Evolutionary conservation across 129 eudicot species (phyloP), one percentile per base, ranked within the genome.

Genomic region (Centrapalus pauciflorus): DNA sequence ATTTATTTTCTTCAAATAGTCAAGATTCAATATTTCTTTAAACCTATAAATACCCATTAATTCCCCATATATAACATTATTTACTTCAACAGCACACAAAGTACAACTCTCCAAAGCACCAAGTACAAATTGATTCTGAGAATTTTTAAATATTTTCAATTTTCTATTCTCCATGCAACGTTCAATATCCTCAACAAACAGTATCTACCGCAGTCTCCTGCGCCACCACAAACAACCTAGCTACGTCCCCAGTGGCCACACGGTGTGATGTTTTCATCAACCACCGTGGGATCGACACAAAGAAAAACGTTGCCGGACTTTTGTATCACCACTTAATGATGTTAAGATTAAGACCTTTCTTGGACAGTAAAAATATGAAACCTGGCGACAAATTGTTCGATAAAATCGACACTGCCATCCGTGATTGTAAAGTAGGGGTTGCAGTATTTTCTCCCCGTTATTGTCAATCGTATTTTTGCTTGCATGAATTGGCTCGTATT

Each of bases 231-330:
- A 74, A 46, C 25, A 56, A 33, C 61, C 68, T 2, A 32, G n/a
- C 65, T 13, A 43, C 4, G 12, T 17, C 63, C 16, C 55, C 74
- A 61, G 57, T 13, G 26, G 23, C 60, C 9, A 25, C 51, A 19
- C 33, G 38, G 7, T 90, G 90, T 69, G 94, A 87, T 24, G 79
- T 91, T 4, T 91, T 91, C 74, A 87, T 91, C 50, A 91, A 85
- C 84, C 97, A 91, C 72, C 83, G 95, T 0, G 93, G 96, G 8
- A 73, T 85, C 7, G 96, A 91, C 68, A 91, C 97, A 4, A 91
- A 91, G 65, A 72, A 79, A 8, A 83, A 82, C 35, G 79, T 91
- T 0, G 83, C 97, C 0, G 94, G 94, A 3, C 79, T 91, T 43
- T 56, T 91, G 33, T 81, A 78, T 62, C 74, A 77, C 30, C 87